Base-by-base conservation (phyloP, 2,329 filamentous ascomycete genomes). In the Boeremia exigua region DNA sequence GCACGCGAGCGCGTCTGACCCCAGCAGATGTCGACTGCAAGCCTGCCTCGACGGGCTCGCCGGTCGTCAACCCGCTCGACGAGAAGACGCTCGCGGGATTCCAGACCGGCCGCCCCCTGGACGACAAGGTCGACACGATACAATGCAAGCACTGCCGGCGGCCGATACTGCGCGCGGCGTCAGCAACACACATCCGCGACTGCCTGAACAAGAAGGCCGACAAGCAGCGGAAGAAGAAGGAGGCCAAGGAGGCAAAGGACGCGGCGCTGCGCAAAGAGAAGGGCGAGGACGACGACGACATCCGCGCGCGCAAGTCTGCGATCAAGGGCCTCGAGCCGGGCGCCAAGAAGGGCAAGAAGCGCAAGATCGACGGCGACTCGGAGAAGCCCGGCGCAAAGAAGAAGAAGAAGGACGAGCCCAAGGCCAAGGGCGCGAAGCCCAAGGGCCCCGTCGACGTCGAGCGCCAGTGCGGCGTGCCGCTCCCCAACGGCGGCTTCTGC, bases 361-460 rank as follows among this genome's bases (percentile, higher is more conserved):
- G 79, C 52, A 81, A 81, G 66, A 72, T 79, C 2, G 77, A 79
- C 30, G 78, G 72, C 23, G 82, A 93, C 64, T 84, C 85, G n/a
- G 89, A 92, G 48, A 95, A 95, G 78, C 89, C 90, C 0, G 95
- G 94, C 53, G 70, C 73, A 76, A 86, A 88, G 62, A 96, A 96
- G 81, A 96, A 96, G 81, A 96, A 96, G 81, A 96, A 96, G 79
- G 92, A 96, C 60, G 92, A 96, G 70, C 88, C 88, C 1, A 96
- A 96, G 73, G 82, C 88, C 17, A 96, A 96, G 77, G 82, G 85
- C 1, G 84, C 91, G 0, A 96, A 96, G 69, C 89, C 90, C 0
- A 96, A 96, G 81, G 92, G 92, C 0, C 93, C 93, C 2, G 93
- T 97, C 36, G 93, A 97, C 76, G 93, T 97, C 17, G 93, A 96